Conservation (phyloP, 768 basidiomycete genomes). For the Agrocybe pediades region DNA sequence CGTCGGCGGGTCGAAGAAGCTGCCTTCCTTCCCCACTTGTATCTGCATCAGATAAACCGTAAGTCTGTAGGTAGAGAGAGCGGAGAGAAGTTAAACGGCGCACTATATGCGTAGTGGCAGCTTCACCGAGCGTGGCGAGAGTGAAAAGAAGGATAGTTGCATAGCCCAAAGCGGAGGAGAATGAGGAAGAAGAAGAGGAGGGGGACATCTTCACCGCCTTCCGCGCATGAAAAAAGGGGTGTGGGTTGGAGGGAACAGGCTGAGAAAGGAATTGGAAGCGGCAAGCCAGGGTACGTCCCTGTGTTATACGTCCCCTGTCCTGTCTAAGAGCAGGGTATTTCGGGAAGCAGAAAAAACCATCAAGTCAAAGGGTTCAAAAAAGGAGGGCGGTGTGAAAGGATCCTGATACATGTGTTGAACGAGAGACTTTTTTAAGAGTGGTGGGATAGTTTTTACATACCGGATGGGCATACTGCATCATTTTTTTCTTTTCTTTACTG, state of each 20-base stretch:
- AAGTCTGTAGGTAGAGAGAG: neutral
- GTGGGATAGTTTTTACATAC: too few relatives aligned
- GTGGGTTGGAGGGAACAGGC: neutral
- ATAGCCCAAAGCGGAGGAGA: neutral
- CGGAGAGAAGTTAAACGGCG: neutral
- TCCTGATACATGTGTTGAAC: neutral
- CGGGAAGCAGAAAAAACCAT: conserved; percentile 2
- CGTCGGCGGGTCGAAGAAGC: conserved; percentile 38
- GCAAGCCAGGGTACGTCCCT: neutral
- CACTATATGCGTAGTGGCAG: conserved; percentile 15
- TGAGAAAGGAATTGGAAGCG: conserved; percentile 2
- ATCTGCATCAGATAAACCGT: conserved; percentile 25
- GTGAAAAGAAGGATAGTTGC: neutral
- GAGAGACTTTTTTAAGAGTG: neutral
- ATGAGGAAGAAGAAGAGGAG: neutral
- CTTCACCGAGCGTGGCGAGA: conserved; percentile 4
- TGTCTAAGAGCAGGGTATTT: neutral
- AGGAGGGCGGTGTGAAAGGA: neutral
- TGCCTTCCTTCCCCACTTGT: conserved; percentile 38
- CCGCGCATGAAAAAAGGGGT: neutral
- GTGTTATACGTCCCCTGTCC: conserved; percentile 4
- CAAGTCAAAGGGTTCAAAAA: conserved; percentile 1
- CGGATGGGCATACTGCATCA: too few relatives aligned
- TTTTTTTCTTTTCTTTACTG: too few relatives aligned
- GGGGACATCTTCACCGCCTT: neutral